Percentiles rank a stretch among this genome's conserved stretches.
Evolutionary conservation across 2,329 filamentous ascomycete genomes (phyloP).

Genomic region (Phaeosphaeria sp.): DNA sequence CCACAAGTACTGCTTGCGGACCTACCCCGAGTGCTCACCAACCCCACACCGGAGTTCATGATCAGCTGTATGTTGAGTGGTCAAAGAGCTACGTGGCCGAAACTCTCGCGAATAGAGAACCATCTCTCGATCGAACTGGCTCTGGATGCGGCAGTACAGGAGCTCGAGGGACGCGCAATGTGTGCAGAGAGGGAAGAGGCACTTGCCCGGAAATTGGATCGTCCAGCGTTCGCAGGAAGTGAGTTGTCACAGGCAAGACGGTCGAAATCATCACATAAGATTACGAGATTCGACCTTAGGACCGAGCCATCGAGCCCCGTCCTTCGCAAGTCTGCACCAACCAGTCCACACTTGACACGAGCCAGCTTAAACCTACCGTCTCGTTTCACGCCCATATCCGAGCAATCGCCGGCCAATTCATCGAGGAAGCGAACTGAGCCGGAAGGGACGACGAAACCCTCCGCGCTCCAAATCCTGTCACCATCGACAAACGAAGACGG

Average conservation of each 20-base stretch:
- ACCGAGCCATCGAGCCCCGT: constrained; percentile 29
- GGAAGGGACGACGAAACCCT: constrained; percentile 3
- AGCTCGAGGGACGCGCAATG: constrained; percentile 70
- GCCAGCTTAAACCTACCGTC: constrained; percentile 11
- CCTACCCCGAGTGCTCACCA: constrained; percentile 78
- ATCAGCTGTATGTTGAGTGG: constrained; percentile 76
- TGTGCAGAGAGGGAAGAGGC: constrained; percentile 64
- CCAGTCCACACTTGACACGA: constrained; percentile 25
- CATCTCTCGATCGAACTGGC: constrained; percentile 89
- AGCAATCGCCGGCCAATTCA: constrained; percentile 21
- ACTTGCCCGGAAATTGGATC: constrained; percentile 51
- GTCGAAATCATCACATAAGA: constrained; percentile 28
- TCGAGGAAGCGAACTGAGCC: constrained; percentile 1
- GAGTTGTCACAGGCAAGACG: constrained; percentile 18
- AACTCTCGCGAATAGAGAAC: constrained; percentile 82
- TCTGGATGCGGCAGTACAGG: constrained; percentile 76
- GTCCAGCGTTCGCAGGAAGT: constrained; percentile 39
- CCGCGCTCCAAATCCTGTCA: constrained; percentile 31
- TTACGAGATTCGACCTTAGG: constrained; percentile 24
- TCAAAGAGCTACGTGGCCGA: constrained; percentile 90
- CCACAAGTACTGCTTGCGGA: constrained; percentile 78
- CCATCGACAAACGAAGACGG: constrained; percentile 38
- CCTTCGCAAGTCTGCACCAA: constrained; percentile 20
- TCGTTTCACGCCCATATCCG: constrained; percentile 7
- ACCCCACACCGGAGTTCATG: constrained; percentile 90